phyloP scores from a whole-genome alignment of 75 land plant genomes.

The Ceratopteris richardii region DNA sequence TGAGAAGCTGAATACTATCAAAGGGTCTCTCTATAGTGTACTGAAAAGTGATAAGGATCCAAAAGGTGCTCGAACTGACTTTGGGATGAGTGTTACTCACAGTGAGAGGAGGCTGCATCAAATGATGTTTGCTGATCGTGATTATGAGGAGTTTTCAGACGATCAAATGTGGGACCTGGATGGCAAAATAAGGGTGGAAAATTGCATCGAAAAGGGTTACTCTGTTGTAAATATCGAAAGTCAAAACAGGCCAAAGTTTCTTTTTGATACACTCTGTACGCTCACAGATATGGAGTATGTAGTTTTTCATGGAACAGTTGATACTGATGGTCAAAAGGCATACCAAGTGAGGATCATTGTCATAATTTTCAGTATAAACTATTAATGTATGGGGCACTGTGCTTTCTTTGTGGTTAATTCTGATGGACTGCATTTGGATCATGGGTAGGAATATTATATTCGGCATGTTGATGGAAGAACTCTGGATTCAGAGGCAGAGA shows the following conservation, averaged over 20 bases:
- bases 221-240: conserved; percentile 64
- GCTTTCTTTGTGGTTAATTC: neutral
- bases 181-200: conserved; percentile 35
- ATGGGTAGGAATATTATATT: conserved; percentile 68
- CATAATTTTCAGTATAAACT: neutral
- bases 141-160: conserved; percentile 33
- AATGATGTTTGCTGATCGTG: conserved; percentile 67
- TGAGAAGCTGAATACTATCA: conserved; percentile 33
- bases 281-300: conserved; percentile 89
- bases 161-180: conserved; percentile 6
- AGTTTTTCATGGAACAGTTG: conserved; percentile 66
- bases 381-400: neutral
- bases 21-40: conserved; percentile 35
- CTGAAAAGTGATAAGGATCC: conserved; percentile 23
- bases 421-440: too few relatives aligned
- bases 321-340: conserved; percentile 41
- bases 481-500: conserved; percentile 49
- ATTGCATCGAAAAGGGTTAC: conserved; percentile 57
- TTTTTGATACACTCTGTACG: conserved; percentile 86
- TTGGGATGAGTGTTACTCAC: conserved; percentile 34
- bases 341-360: conserved; percentile 52
- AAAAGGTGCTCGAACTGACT: conserved; percentile 21
- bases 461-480: conserved; percentile 65
- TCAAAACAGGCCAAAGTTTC: conserved; percentile 64
- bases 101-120: conserved; percentile 79